phyloP scores from a whole-genome alignment of 306 rosid species.

The Pyrus bretschneideri region DNA sequence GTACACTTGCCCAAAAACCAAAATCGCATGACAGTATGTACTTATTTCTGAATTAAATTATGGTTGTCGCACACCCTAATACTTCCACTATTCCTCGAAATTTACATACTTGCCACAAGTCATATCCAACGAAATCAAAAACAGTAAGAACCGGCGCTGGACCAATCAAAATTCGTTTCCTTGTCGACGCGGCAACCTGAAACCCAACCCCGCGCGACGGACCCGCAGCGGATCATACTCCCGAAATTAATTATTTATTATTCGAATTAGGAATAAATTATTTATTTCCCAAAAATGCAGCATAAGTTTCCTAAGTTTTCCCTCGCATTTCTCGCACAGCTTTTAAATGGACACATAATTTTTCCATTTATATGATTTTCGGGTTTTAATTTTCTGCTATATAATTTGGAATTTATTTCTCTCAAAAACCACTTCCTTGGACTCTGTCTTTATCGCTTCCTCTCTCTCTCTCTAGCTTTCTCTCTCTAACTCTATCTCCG shows the following conservation, averaged over 20 bases:
- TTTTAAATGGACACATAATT: background rate
- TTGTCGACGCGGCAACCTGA: background rate
- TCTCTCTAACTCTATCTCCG: background rate
- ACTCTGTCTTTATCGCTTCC: conserved; percentile 1
- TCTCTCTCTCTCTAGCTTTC: background rate
- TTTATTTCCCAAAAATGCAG: conserved; percentile 3
- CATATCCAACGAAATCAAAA: background rate
- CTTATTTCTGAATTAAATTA: no score
- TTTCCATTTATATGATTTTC: background rate
- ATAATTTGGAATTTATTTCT: background rate
- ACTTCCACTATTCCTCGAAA: background rate
- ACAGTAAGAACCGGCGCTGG: background rate
- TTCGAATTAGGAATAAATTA: background rate
- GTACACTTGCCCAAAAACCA: no score
- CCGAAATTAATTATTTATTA: background rate
- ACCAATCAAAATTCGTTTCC: background rate
- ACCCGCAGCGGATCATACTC: background rate
- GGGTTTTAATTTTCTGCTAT: background rate
- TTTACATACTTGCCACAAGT: background rate
- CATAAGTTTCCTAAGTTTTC: background rate
- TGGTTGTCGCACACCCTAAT: background rate
- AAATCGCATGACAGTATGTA: no score
- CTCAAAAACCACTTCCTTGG: conserved; percentile 8
- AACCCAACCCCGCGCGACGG: background rate
- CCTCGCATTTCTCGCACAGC: conserved; percentile 14